A percentile compares a stretch with the other conserved stretches of the same genome.
Conservation (phyloP, 1,284 basidiomycete genomes). For the Ustilago loliicola region DNA sequence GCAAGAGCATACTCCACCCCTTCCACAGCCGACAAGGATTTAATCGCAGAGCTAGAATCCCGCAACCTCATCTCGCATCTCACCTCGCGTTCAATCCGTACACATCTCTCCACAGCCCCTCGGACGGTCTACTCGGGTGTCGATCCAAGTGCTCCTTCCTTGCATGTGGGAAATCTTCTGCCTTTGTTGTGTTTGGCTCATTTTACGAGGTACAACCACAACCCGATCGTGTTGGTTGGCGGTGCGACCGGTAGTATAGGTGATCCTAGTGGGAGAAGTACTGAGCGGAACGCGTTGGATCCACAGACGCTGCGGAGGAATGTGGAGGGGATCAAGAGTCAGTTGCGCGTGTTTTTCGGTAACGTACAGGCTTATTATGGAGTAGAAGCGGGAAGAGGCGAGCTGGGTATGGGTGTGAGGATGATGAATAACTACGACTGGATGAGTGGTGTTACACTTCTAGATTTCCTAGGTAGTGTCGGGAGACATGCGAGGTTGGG, state of each 20-base stretch:
- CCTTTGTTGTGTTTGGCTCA: constrained; percentile 88
- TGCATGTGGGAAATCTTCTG: constrained; percentile 94
- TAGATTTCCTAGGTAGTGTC: constrained; percentile 86
- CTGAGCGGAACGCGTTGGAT: constrained; percentile 82
- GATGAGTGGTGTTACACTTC: constrained; percentile 80
- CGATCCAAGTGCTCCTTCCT: constrained; percentile 88
- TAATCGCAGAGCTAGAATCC: constrained; percentile 39
- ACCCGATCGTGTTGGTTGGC: constrained; percentile 74
- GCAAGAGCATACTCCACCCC: neutral
- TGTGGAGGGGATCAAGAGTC: constrained; percentile 77
- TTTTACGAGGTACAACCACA: constrained; percentile 86
- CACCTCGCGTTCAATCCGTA: constrained; percentile 49
- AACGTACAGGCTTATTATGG: constrained; percentile 72
- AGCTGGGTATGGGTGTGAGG: constrained; percentile 26
- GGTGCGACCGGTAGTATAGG: constrained; percentile 97
- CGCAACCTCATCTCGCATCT: constrained; percentile 50
- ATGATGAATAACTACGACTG: constrained; percentile 86
- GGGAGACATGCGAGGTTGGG: constrained; percentile 87
- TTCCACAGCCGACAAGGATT: neutral
- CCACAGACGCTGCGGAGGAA: constrained; percentile 78
- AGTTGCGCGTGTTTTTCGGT: constrained; percentile 81
- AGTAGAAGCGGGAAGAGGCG: neutral
- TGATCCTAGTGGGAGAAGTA: constrained; percentile 90
- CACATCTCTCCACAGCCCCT: constrained; percentile 22
- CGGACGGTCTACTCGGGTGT: constrained; percentile 85